Conservation (phyloP, 2,329 filamentous ascomycete genomes). For the Aotearoamyces nothofagi region DNA sequence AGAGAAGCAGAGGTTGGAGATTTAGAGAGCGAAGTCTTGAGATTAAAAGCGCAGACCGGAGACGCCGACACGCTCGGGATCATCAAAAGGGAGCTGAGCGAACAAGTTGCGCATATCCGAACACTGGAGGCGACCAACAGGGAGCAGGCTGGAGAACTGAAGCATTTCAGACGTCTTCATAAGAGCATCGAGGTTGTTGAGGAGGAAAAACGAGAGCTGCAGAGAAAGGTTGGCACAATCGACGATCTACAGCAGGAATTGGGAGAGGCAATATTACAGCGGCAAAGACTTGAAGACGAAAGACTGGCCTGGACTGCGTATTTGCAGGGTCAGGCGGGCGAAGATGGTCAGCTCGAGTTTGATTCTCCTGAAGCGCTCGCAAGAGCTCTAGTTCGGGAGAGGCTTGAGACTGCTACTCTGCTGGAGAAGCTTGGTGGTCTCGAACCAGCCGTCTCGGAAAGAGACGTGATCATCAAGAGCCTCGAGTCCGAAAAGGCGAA, state of each 20-base stretch:
- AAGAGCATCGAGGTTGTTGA: conserved; percentile 89
- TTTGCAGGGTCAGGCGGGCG: conserved; percentile 50
- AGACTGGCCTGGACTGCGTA: conserved; percentile 76
- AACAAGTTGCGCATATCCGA: conserved; percentile 85
- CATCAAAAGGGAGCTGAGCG: conserved; percentile 75
- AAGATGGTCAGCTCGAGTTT: conserved; percentile 53
- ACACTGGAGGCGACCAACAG: conserved; percentile 67
- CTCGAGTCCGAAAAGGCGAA: conserved; percentile 55
- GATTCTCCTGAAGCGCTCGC: conserved; percentile 81
- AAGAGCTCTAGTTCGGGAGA: conserved; percentile 67
- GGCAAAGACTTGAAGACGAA: conserved; percentile 80
- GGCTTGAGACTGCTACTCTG: conserved; percentile 65
- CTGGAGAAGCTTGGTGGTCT: conserved; percentile 66
- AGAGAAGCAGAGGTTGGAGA: conserved; percentile 57
- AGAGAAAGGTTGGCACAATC: conserved; percentile 62
- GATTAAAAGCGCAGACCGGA: conserved; percentile 72
- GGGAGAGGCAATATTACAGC: conserved; percentile 64
- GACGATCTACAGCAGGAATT: conserved; percentile 63
- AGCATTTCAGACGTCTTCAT: conserved; percentile 64
- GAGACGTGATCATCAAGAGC: conserved; percentile 57
- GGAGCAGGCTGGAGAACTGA: conserved; percentile 66
- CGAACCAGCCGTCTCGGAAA: conserved; percentile 63
- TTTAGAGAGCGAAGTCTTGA: conserved; percentile 70
- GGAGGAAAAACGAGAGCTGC: conserved; percentile 79
- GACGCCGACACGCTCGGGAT: conserved; percentile 76